Base-by-base conservation (phyloP, 2,329 filamentous ascomycete genomes). In the Beauveria rudraprayagi region DNA sequence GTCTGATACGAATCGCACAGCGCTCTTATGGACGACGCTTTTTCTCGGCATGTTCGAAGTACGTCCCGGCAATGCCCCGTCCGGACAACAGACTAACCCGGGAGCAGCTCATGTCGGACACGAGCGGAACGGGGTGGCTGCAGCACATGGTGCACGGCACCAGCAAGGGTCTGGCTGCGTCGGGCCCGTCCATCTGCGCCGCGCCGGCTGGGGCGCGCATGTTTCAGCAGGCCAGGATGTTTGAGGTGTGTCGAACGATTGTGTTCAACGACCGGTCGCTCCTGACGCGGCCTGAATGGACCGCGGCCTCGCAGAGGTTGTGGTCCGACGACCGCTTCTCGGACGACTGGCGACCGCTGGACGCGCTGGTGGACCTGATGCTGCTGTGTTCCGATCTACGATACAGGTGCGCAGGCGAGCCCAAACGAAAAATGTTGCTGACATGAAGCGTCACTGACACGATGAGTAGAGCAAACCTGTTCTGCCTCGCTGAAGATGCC, bases 131-230 rank as follows among this genome's bases (percentile, higher is more conserved):
- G 19, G 71, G 69, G 0, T 74, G 72, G 72, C 40, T 72, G 4
- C 70, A 72, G 6, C 72, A 74, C 11, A 66, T 74, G 26, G 68
- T 74, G 0, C 69, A 73, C 26, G 72, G 72, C 8, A 74, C 72
- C 0, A 67, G 70, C 0, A 71, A 63, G 0, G 71, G 72, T 0
- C 63, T 74, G 1, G 60, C 71, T 2, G 70, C 71, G 0, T 66
- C 61, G 3, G 72, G 72, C 0, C 70, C 72, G 16, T 26, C 56
- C 17, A 48, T 63, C 1, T 73, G 68, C 34, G 30, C 41, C 2
- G 63, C 67, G 4, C 67, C 66, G 1, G 57, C 61, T 7, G 70
- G 68, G 2, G 64, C 56, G 2, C 60, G 64, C 0, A 73, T 74
- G 50, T 74, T 74, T 1, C 54, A 65, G 0, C 71, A 74, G 22